phyloP scores from a whole-genome alignment of 225 moss, liverwort and hornwort genomes.

The Pseudisothecium myosuroides region DNA sequence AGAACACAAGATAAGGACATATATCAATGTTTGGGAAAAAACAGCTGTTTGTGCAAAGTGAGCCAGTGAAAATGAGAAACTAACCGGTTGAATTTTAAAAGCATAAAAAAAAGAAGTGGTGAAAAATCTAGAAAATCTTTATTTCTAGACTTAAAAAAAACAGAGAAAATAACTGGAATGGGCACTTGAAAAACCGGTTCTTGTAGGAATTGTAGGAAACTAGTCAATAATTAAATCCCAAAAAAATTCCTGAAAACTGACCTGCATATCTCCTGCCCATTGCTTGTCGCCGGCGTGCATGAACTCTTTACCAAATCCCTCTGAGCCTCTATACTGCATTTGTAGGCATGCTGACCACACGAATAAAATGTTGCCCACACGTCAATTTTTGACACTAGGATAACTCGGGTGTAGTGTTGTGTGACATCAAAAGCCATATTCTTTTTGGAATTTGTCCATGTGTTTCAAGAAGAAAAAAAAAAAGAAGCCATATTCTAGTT shows the following conservation, averaged over 20 bases:
- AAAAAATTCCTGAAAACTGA: too few relatives aligned
- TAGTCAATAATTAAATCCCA: neutral
- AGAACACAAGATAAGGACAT: too few relatives aligned
- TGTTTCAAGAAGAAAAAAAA: too few relatives aligned
- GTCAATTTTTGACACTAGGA: neutral
- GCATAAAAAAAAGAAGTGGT: too few relatives aligned
- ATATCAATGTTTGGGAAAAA: too few relatives aligned
- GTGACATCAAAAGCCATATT: neutral
- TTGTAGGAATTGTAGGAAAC: neutral
- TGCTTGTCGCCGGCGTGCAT: constrained; percentile 79
- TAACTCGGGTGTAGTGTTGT: neutral
- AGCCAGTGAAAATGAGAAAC: neutral
- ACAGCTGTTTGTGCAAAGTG: neutral
- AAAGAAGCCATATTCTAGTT: neutral
- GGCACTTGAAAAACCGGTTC: too few relatives aligned
- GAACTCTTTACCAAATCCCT: constrained; percentile 69
- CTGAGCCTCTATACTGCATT: constrained; percentile 20
- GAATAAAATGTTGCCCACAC: too few relatives aligned
- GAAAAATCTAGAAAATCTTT: neutral
- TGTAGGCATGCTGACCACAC: constrained; percentile 9
- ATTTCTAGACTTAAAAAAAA: neutral
- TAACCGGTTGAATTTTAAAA: too few relatives aligned
- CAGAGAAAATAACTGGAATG: neutral
- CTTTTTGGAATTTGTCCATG: too few relatives aligned
- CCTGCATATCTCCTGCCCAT: constrained; percentile 76